Base-by-base conservation (phyloP, 2,329 filamentous ascomycete genomes). In the Emergomyces pasteurianus region DNA sequence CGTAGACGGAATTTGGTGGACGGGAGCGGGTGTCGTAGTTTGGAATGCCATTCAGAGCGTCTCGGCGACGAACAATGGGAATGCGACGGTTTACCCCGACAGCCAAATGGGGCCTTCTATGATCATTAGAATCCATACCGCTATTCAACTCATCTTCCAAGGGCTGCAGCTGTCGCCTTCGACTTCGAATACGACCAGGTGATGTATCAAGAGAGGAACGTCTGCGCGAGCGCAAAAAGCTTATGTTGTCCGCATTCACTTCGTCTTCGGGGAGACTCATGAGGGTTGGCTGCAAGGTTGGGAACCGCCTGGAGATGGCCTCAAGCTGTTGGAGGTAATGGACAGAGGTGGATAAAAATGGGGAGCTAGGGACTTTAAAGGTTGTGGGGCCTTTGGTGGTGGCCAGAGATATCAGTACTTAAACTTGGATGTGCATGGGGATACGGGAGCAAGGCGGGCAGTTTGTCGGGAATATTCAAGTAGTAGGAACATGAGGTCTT, bases 11-110 rank as follows among this genome's bases (percentile, higher is more conserved):
- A 66, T 83, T 81, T 63, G 78, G 71, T 65, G 77, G 78, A 16
- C 82, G 79, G 10, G 80, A 75, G 58, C 79, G 79, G 64, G 81
- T 78, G 61, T 82, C 79, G 66, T 85, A 85, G 54, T 80, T 78
- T 38, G 79, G 71, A 59, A 78, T 73, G 57, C 73, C 75, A 64
- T 77, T 73, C 40, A 75, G 68, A 23, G 73, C 74, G 64, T 82
- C 77, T n/a, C 66, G 70, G 55, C 68, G 71, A 46, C 71, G 72
- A n/a, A 73, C 63, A 59, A 74, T 71, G 43, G 73, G 72, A 58
- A 75, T 72, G 62, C 72, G 73, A 63, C 79, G 75, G 63, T 74
- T 78, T 67, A 80, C 68, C 60, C 75, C 73, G 42, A 71, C 66
- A 49, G 70, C 65, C 58, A 69, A 65, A 60, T 67, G 69, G 57